Conservation (phyloP, 106 monocot genomes). For the Dendrobium huoshanense region DNA sequence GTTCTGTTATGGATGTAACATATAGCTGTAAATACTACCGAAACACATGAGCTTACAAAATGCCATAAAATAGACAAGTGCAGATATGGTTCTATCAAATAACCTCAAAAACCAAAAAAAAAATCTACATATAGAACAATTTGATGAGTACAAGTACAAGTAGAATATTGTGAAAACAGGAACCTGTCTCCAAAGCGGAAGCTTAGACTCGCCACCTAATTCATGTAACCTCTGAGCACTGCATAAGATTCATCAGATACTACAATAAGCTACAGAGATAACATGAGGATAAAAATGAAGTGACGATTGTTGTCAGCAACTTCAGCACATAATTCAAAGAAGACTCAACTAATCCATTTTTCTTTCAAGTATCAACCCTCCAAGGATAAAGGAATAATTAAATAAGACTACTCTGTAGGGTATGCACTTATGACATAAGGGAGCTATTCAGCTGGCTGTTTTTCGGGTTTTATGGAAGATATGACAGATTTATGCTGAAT, state of each 20-base stretch:
- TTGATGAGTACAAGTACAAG: background rate
- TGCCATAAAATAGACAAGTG: background rate
- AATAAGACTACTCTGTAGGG: too few relatives aligned
- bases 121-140: background rate
- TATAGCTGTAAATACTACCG: background rate
- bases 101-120: background rate
- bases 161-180: background rate
- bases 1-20: background rate
- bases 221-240: constrained; percentile 79
- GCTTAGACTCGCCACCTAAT: constrained; percentile 60
- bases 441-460: too few relatives aligned
- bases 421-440: too few relatives aligned
- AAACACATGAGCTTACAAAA: background rate
- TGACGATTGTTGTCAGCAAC: background rate
- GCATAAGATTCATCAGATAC: constrained; percentile 4
- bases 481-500: too few relatives aligned
- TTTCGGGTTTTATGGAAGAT: too few relatives aligned
- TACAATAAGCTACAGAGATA: background rate
- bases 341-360: too few relatives aligned
- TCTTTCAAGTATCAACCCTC: too few relatives aligned
- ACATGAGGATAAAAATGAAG: background rate
- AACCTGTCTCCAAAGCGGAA: constrained; percentile 99
- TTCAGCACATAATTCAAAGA: background rate
- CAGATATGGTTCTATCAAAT: background rate
- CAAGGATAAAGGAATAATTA: too few relatives aligned